A percentile compares a stretch with the other conserved stretches of the same genome.
Conservation (phyloP, 345 rosid genomes). For the Hibiscus mutabilis region DNA sequence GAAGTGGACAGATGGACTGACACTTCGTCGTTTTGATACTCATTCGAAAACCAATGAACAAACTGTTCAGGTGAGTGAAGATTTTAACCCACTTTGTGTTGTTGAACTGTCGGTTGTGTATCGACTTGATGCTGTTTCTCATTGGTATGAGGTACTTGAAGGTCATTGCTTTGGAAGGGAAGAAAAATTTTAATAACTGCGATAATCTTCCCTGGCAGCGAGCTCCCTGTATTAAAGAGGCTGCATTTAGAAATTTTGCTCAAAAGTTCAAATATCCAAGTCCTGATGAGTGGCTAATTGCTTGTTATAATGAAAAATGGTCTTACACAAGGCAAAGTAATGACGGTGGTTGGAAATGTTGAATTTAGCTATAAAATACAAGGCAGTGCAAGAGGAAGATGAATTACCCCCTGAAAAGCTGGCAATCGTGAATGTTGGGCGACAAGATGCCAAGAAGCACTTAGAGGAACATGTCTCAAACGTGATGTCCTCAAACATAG, state of each 20-base stretch:
- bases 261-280: background rate
- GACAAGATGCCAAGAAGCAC: slow-evolving; percentile 98
- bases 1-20: slow-evolving; percentile 99
- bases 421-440: slow-evolving; percentile 89
- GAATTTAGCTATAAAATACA: slow-evolving; percentile 69
- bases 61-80: slow-evolving; percentile 71
- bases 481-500: slow-evolving; percentile 97
- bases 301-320: background rate
- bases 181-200: background rate
- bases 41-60: slow-evolving; percentile 93
- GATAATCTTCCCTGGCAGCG: background rate
- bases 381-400: slow-evolving; percentile 98
- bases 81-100: background rate
- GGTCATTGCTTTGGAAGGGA: background rate
- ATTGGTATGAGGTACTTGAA: background rate
- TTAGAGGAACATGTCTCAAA: slow-evolving; percentile 92
- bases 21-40: slow-evolving; percentile 72
- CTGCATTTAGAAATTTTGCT: background rate
- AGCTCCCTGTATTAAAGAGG: background rate
- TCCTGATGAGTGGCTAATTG: background rate
- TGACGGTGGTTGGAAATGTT: slow-evolving; percentile 50
- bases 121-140: background rate
- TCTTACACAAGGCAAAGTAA: background rate
- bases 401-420: slow-evolving; percentile 92
- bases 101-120: background rate